Evolutionary conservation across 371 early-diverging fungal species (phyloP).

Genomic region (Scutellospora calospora): DNA sequence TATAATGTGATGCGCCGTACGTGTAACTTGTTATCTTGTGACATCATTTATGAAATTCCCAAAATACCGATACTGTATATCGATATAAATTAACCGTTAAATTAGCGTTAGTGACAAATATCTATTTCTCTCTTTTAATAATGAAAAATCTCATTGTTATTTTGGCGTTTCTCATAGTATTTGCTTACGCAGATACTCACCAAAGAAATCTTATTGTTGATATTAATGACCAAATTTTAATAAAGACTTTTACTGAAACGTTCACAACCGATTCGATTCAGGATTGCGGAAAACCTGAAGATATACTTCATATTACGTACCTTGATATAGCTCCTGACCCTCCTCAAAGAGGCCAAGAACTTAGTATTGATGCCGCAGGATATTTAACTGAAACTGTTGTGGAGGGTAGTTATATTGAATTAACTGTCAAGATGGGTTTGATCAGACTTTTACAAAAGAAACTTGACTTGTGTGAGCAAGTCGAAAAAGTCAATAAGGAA

Average conservation of each 20-base stretch:
- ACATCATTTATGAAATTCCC: too few species aligned
- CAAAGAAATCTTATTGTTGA: too few species aligned
- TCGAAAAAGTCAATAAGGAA: conserved; percentile 58
- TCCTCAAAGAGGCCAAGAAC: conserved; percentile 59
- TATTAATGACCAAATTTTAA: background rate
- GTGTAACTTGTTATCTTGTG: too few species aligned
- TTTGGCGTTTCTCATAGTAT: too few species aligned
- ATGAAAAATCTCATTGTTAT: too few species aligned
- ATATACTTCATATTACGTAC: conserved; percentile 53
- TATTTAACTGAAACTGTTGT: conserved; percentile 57
- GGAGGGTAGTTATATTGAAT: conserved; percentile 58
- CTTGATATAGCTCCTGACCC: conserved; percentile 65
- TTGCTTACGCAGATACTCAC: too few species aligned
- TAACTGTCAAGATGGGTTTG: conserved; percentile 60
- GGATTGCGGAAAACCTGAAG: conserved; percentile 44
- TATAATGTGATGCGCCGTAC: too few species aligned
- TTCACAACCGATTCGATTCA: conserved; percentile 35
- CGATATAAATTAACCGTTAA: too few species aligned
- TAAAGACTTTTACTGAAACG: background rate
- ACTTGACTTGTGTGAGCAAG: conserved; percentile 65
- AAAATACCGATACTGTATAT: too few species aligned
- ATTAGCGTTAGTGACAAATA: too few species aligned
- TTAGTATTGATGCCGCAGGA: conserved; percentile 64
- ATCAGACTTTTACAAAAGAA: conserved; percentile 56
- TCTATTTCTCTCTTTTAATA: too few species aligned